A percentile compares a stretch with the other conserved stretches of the same genome.
Conservation (phyloP, 306 rosid species). For the Spatholobus suberectus region DNA sequence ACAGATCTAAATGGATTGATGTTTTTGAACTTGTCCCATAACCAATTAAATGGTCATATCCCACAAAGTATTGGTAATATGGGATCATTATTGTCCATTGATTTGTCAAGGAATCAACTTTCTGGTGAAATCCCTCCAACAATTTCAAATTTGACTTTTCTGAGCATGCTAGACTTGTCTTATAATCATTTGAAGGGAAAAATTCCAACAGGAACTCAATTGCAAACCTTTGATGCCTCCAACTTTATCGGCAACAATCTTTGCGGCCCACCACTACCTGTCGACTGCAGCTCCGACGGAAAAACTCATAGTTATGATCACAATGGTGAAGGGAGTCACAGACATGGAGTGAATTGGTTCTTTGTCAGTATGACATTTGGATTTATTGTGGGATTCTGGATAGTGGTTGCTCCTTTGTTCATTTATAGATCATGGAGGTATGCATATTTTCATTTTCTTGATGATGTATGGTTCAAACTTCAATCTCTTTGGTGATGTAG, state of each 20-base stretch:
- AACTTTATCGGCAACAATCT: slow-evolving; percentile 31
- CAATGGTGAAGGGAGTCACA: neutral
- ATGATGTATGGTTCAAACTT: slow-evolving; percentile 6
- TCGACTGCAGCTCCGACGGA: neutral
- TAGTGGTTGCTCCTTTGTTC: slow-evolving; percentile 19
- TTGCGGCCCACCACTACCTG: slow-evolving; percentile 26
- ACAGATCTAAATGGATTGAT: neutral
- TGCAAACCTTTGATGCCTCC: slow-evolving; percentile 43
- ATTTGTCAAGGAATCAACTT: slow-evolving; percentile 46
- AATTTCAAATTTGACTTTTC: slow-evolving; percentile 28
- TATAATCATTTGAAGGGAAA: slow-evolving; percentile 35
- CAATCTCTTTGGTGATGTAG: neutral
- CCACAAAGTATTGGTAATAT: slow-evolving; percentile 38
- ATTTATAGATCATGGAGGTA: slow-evolving; percentile 13
- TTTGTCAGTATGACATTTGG: slow-evolving; percentile 12
- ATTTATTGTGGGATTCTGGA: slow-evolving; percentile 36
- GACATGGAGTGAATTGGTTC: slow-evolving; percentile 24
- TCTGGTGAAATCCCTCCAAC: slow-evolving; percentile 39
- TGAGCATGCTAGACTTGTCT: slow-evolving; percentile 41
- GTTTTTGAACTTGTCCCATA: slow-evolving; percentile 42
- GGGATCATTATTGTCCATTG: slow-evolving; percentile 8
- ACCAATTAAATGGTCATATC: slow-evolving; percentile 36
- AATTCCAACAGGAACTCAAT: slow-evolving; percentile 43
- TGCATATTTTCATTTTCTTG: neutral
- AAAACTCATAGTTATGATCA: neutral